Evolutionary conservation across 1,284 basidiomycete species (phyloP).

Genomic region (Hypsizygus ulmarius): DNA sequence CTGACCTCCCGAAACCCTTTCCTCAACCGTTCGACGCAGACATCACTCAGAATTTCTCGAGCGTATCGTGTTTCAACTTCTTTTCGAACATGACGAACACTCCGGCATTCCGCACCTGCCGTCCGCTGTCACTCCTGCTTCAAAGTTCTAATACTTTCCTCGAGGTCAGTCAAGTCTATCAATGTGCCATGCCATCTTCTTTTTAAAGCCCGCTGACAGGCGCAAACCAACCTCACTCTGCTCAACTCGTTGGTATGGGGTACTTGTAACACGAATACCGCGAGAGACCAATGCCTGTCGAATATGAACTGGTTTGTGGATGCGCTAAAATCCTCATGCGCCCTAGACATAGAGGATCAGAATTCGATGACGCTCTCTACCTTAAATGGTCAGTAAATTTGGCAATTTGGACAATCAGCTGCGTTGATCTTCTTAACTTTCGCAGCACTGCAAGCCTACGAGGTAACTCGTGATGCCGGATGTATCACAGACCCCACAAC

Average conservation of each 20-base stretch:
- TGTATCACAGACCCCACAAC: slow-evolving; percentile 55
- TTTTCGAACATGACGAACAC: slow-evolving; percentile 70
- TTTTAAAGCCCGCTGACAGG: slow-evolving; percentile 36
- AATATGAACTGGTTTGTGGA: slow-evolving; percentile 65
- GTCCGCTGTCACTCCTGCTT: slow-evolving; percentile 72
- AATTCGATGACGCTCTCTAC: slow-evolving; percentile 50
- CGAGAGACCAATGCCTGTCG: slow-evolving; percentile 46
- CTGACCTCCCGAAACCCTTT: slow-evolving; percentile 64
- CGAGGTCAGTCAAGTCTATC: slow-evolving; percentile 34
- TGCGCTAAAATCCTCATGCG: slow-evolving; percentile 47
- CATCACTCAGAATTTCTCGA: slow-evolving; percentile 62
- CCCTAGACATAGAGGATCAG: slow-evolving; percentile 47
- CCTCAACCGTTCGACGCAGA: slow-evolving; percentile 73
- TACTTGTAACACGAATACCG: slow-evolving; percentile 64
- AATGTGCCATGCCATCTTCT: neutral
- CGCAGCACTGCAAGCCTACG: slow-evolving; percentile 56
- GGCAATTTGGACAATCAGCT: neutral
- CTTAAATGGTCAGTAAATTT: slow-evolving; percentile 45
- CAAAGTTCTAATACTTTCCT: slow-evolving; percentile 58
- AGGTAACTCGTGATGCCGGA: slow-evolving; percentile 52
- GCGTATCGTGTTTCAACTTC: slow-evolving; percentile 60
- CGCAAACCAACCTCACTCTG: slow-evolving; percentile 57
- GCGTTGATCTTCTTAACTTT: slow-evolving; percentile 1
- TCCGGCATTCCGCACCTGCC: slow-evolving; percentile 60
- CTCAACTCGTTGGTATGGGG: slow-evolving; percentile 74